A percentile compares a stretch with the other conserved stretches of the same genome.
Evolutionary conservation across 208 protist genomes (phyloP).

Genomic region (Blastocrithidia nonstop): DNA sequence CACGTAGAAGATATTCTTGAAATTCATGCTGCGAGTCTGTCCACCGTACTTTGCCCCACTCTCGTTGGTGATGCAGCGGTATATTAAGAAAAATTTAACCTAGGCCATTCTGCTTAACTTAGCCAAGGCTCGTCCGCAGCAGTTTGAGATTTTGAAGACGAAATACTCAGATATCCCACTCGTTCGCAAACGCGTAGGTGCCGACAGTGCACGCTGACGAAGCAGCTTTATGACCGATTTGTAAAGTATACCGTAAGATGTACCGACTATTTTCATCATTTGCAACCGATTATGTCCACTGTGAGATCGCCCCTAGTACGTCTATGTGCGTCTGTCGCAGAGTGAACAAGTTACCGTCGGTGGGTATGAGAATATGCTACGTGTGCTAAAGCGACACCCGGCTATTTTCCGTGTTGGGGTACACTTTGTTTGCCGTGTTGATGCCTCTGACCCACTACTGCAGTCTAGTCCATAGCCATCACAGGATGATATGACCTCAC

Average conservation of each 20-base stretch:
- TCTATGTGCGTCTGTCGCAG: slow-evolving; percentile 50
- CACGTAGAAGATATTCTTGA: slow-evolving; percentile 11
- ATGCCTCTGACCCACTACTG: slow-evolving; percentile 43
- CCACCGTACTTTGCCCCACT: slow-evolving; percentile 60
- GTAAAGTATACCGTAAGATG: slow-evolving; percentile 49
- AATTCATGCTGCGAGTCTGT: slow-evolving; percentile 58
- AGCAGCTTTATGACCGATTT: slow-evolving; percentile 45
- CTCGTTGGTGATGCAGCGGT: slow-evolving; percentile 56
- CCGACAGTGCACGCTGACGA: slow-evolving; percentile 51
- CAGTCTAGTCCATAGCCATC: slow-evolving; percentile 16
- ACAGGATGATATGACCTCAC: slow-evolving; percentile 21
- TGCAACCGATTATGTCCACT: slow-evolving; percentile 30
- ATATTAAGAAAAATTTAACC: slow-evolving; percentile 63
- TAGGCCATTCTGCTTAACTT: slow-evolving; percentile 16
- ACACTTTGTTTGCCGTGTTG: slow-evolving; percentile 53
- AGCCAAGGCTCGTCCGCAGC: slow-evolving; percentile 12
- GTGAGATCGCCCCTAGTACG: slow-evolving; percentile 73
- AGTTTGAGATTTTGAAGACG: slow-evolving; percentile 44
- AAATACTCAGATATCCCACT: slow-evolving; percentile 34
- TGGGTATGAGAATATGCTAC: slow-evolving; percentile 47
- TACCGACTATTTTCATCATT: slow-evolving; percentile 27
- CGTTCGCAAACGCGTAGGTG: slow-evolving; percentile 32
- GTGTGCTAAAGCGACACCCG: slow-evolving; percentile 41
- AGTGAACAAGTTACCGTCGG: slow-evolving; percentile 23
- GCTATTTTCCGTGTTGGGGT: slow-evolving; percentile 43